Conservation (phyloP, 805 yeast genomes). For the Kluyveromyces aestuarii region DNA sequence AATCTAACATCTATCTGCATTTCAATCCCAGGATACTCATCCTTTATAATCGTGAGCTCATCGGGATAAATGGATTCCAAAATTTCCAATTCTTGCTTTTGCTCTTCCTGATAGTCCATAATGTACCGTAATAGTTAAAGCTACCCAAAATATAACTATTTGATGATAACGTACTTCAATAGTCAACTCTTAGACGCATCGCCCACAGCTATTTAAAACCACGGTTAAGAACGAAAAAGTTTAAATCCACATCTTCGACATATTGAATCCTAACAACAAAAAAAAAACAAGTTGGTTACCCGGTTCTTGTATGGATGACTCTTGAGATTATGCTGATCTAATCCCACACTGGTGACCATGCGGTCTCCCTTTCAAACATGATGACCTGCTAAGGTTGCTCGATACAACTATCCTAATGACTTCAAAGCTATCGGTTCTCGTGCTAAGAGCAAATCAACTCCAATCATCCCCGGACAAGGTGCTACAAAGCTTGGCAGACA, state of each 20-base stretch:
- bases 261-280: too few species aligned
- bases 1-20: slow-evolving; percentile 40
- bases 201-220: too few species aligned
- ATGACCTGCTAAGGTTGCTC: not conserved
- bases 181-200: too few species aligned
- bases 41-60: slow-evolving; percentile 44
- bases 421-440: not conserved
- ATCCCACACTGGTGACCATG: not conserved
- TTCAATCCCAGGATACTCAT: slow-evolving; percentile 37
- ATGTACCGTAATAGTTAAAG: not conserved
- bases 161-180: too few species aligned
- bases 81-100: slow-evolving; percentile 81
- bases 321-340: too few species aligned
- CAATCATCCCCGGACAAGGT: not conserved
- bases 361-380: not conserved
- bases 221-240: too few species aligned
- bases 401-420: not conserved
- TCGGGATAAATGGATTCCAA: slow-evolving; percentile 90
- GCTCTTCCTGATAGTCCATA: slow-evolving; percentile 81
- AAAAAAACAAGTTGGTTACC: too few species aligned
- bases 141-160: not conserved
- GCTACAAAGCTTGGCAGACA: slow-evolving; percentile 2
- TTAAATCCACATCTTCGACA: too few species aligned
- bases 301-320: too few species aligned
- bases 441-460: not conserved